phyloP scores from a whole-genome alignment of 345 rosid genomes.

The Luvunga scandens region DNA sequence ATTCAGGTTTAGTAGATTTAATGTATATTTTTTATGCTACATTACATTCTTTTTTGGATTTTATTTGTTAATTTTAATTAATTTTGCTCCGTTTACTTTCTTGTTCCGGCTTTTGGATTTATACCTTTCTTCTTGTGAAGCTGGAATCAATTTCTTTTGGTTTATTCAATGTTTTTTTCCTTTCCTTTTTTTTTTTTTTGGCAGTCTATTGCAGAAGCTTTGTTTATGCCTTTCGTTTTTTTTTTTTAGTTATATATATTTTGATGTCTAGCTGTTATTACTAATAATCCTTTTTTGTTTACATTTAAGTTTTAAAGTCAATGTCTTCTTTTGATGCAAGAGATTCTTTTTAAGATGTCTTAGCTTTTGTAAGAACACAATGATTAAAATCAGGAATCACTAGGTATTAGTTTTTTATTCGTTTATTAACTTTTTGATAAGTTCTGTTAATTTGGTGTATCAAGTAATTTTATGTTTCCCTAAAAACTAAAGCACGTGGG shows the following conservation, averaged over 20 bases:
- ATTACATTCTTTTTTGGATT: neutral
- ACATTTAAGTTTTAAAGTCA: constrained; percentile 18
- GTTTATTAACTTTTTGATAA: constrained; percentile 7
- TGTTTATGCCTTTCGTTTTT: constrained; percentile 26
- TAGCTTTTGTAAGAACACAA: constrained; percentile 33
- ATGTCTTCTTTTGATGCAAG: constrained; percentile 23
- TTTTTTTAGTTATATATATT: constrained; percentile 23
- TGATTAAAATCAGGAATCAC: constrained; percentile 44
- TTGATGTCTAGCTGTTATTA: constrained; percentile 30
- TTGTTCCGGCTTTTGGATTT: constrained; percentile 15
- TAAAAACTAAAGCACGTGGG: constrained; percentile 55
- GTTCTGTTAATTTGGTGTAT: constrained; percentile 10
- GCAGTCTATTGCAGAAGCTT: constrained; percentile 34
- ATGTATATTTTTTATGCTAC: neutral
- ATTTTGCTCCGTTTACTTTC: neutral
- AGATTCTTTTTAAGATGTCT: constrained; percentile 45
- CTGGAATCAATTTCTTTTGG: constrained; percentile 25
- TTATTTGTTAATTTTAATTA: neutral
- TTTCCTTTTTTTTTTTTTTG: neutral
- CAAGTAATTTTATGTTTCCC: constrained; percentile 19
- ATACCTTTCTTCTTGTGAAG: constrained; percentile 22
- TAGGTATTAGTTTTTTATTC: constrained; percentile 8
- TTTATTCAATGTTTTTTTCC: constrained; percentile 21
- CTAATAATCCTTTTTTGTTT: neutral
- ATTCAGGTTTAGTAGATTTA: neutral